phyloP scores from a whole-genome alignment of 805 yeast genomes.

The Phaffomyces antillensis region DNA sequence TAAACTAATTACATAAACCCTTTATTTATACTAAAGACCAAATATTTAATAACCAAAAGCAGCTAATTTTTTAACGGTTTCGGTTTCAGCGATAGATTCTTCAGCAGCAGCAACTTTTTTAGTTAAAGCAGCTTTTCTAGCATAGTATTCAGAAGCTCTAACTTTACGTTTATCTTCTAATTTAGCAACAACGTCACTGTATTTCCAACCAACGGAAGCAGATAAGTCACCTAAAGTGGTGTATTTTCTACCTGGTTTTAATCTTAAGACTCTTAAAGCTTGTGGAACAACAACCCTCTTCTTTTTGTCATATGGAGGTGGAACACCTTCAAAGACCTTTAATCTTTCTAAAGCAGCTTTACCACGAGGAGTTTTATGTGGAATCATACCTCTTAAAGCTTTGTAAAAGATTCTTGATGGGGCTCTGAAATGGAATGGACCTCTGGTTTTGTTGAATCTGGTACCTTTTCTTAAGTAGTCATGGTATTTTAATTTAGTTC shows the following conservation, averaged over 20 bases:
- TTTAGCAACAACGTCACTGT: conserved; percentile 95
- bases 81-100: conserved; percentile 82
- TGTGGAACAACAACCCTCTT: conserved; percentile 99
- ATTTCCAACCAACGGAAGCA: conserved; percentile 98
- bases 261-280: conserved; percentile 98
- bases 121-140: conserved; percentile 94
- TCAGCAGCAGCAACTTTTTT: conserved; percentile 87
- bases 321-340: conserved; percentile 99
- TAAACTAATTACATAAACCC: conserved; percentile 9
- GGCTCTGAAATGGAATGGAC: conserved; percentile 99
- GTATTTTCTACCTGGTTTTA: conserved; percentile 99
- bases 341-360: conserved; percentile 99
- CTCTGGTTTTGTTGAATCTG: conserved; percentile 96
- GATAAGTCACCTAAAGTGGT: conserved; percentile 96
- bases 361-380: conserved; percentile 99
- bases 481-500: conserved; percentile 99
- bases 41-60: conserved; percentile 87
- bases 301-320: conserved; percentile 99
- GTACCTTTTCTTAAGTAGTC: conserved; percentile 99
- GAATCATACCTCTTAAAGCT: conserved; percentile 98
- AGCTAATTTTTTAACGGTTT: conserved; percentile 90
- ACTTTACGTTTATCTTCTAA: conserved; percentile 99
- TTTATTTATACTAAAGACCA: conserved; percentile 9
- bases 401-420: conserved; percentile 99
- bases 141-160: conserved; percentile 97